Evolutionary conservation across 495 filamentous ascomycete genomes (phyloP).

Genomic region (Achaetomiella virescens): DNA sequence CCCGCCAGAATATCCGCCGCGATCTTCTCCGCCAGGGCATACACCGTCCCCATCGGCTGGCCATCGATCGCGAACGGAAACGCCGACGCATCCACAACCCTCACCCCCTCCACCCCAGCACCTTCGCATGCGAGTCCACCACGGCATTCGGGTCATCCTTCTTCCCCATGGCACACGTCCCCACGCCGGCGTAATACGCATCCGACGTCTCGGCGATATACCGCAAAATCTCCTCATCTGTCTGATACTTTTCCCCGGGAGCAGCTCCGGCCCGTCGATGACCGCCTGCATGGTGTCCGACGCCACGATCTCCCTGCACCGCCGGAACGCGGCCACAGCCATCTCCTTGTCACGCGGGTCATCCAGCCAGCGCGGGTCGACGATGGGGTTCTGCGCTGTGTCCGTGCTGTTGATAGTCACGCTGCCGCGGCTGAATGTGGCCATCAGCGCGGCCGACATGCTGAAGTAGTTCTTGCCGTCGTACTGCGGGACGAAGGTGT

Average conservation of each 20-base stretch:
- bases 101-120: not conserved
- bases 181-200: not conserved
- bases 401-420: constrained; percentile 43
- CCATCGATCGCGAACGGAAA: not conserved
- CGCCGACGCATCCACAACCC: not conserved
- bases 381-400: constrained; percentile 37
- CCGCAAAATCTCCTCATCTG: constrained; percentile 1
- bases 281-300: not conserved
- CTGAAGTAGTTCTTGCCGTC: constrained; percentile 31
- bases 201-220: not conserved
- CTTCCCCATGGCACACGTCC: not conserved
- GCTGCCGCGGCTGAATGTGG: constrained; percentile 48
- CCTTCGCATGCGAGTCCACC: not conserved
- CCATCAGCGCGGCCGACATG: constrained; percentile 32
- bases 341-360: constrained; percentile 41
- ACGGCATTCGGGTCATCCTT: not conserved
- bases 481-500: constrained; percentile 17
- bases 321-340: constrained; percentile 40
- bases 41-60: not conserved
- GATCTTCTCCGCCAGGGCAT: not conserved
- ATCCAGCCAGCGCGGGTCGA: constrained; percentile 43
- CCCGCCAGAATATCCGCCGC: not conserved
- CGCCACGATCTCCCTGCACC: constrained; percentile 6
- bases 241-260: not conserved
- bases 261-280: not conserved